Evolutionary conservation across 495 filamentous ascomycete species (phyloP), one percentile per base, ranked within the genome.

Genomic region (Cetradonia linearis): DNA sequence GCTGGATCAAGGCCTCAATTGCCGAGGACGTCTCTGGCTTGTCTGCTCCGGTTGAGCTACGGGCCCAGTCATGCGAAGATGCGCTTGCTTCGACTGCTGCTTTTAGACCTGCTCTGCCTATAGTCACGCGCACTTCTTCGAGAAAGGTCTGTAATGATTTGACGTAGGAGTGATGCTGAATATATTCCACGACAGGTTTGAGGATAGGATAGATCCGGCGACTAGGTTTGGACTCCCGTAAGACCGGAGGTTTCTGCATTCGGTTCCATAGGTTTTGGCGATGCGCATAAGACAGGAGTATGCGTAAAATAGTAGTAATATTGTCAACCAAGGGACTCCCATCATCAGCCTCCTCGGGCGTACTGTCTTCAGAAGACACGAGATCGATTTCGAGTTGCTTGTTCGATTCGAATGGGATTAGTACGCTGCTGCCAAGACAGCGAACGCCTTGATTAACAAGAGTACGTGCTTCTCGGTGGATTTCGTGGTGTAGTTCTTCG

Each of bases 401-500:
- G 23, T 77, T 73, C 2, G 75, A 63, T 9, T 78, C 74, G 3
- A 49, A 68, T 0, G 64, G 66, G 14, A 68, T 31, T 5, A 58
- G 37, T 16, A 68, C 46, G 20, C 18, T 48, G 20, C 38, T 53
- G 11, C 55, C 61, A 53, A 58, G 58, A 60, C 60, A 60, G 31
- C 36, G 53, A 13, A 96, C 84, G 10, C 83, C 79, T 27, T 83
- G 81, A 46, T 79, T 79, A 11, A 82, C 77, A 40, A 94, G 72
- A 0, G 77, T 73, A 7, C 89, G 83, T 2, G 86, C 84, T 72
- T 99, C 94, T 13, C 87, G 80, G 52, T 85, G 82, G 25, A 99
- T 70, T 70, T 97, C 93, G 63, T 95, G 84, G 77, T 90, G 95
- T n/a, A 99, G 72, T 68, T 99, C 94, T 66, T 95, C 86, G 57